Base-by-base conservation (phyloP, 2,329 filamentous ascomycete genomes). In the Neonectria hederae region DNA sequence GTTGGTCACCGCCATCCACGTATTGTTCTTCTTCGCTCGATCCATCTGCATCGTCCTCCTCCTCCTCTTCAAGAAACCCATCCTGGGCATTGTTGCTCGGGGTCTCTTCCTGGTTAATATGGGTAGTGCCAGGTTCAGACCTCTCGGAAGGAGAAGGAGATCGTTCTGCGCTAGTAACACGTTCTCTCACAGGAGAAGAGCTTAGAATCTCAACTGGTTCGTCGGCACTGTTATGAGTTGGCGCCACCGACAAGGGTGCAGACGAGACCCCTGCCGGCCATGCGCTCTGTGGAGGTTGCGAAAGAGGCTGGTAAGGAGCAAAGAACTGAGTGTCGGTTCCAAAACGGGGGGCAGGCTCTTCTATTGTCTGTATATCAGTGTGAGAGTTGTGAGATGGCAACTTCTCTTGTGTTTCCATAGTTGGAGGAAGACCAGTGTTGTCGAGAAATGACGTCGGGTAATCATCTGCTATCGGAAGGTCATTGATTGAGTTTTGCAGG, bases 1-100 rank as follows among this genome's bases (percentile, higher is more conserved):
- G 66, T 21, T 72, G 59, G 17, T 77, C 75, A 1, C 72, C 71
- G 19, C 70, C 73, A 54, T 76, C 72, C 21, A 65, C 65, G 49
- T 72, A 67, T 49, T 65, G 60, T 9, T 72, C 73, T 46, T 65
- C 65, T 59, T 71, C 72, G 45, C 64, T 69, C n/a, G 53, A 62
- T 22, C 53, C 26, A 10, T 45, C 45, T 11, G 43, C 56, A 22
- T 45, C 28, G n/a, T 22, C 54, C 30, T 54, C 54, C 17, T 66
- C 56, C 28, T 67, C 60, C 28, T 55, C 54, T n/a, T 67, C 63
- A 4, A 56, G 52, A 21, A 62, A 63, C 26, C 13, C 59, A 45
- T 62, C 40, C 30, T 28, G 35, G 10, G 48, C 24, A 9, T 62
- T 53, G 30, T 38, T 64, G 3, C 53, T 40, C 7, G 51, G 45